Percentiles rank a stretch among this genome's conserved stretches.
phyloP scores from a whole-genome alignment of 345 rosid species.

The Nephelium lappaceum region DNA sequence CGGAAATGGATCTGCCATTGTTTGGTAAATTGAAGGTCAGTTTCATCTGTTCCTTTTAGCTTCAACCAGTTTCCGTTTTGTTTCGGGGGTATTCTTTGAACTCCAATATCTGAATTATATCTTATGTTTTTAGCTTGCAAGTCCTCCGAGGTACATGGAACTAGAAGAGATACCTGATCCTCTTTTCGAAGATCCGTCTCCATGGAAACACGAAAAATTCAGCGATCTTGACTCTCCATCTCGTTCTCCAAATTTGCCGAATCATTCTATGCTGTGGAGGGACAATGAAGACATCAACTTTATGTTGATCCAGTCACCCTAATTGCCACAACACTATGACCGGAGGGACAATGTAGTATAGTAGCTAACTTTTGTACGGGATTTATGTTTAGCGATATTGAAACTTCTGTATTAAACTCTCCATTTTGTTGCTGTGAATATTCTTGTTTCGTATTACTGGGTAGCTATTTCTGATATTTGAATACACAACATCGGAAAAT shows the following conservation, averaged over 20 bases:
- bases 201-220: slow-evolving; percentile 10
- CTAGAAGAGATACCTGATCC: slow-evolving; percentile 35
- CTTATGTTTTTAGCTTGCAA: slow-evolving; percentile 23
- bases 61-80: neutral
- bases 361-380: no score
- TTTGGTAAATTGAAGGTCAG: slow-evolving; percentile 24
- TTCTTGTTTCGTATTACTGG: no score
- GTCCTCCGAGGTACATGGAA: slow-evolving; percentile 31
- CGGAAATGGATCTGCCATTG: slow-evolving; percentile 11
- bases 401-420: no score
- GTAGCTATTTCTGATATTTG: no score
- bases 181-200: slow-evolving; percentile 23
- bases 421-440: no score
- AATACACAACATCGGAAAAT: no score
- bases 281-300: slow-evolving; percentile 33
- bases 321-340: slow-evolving; percentile 2
- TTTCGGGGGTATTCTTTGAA: neutral
- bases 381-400: no score
- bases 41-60: neutral
- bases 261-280: slow-evolving; percentile 22
- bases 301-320: slow-evolving; percentile 39
- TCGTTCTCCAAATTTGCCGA: slow-evolving; percentile 32
- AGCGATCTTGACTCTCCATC: slow-evolving; percentile 26
- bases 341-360: neutral
- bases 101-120: neutral